Evolutionary conservation across 2,329 filamentous ascomycete species (phyloP), one percentile per base, ranked within the genome.

Genomic region (Aspergillus brasiliensis): DNA sequence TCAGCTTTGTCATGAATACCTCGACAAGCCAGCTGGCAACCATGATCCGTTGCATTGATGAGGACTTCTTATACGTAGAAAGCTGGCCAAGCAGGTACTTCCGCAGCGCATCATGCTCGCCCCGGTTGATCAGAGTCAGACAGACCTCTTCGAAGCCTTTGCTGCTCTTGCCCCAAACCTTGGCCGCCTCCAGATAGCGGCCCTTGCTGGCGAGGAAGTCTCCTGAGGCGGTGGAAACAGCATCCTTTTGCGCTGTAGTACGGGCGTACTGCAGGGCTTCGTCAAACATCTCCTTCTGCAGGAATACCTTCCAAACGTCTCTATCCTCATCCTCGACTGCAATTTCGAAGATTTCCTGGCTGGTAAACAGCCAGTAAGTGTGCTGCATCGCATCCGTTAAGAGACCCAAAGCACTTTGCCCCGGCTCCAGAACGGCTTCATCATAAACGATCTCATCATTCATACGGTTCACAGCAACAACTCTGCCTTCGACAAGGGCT

Each of bases 61-160:
- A 88, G 1, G 88, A 85, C 75, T 93, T 96, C 75, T 92, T 96
- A 71, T 92, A 88, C 0, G 86, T 89, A 7, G 85, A 84, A 31
- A 99, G 81, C 77, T 96, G 97, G 0, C 92, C 91, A 21, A 94
- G 76, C 4, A 99, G 83, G 70, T 99, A 99, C 70, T 91, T 94
- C 51, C 94, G 87, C 65, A 99, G 78, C 1, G 95, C 94, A 79
- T 98, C 94, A 58, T 92, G 89, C 75, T 98, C 92, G 40, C 88
- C 88, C 64, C 91, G 89, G 76, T 98, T 93, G 65, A 99, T 93
- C 70, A 99, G 91, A 1, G 87, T 88, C 37, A 99, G 82, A 21
- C 93, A 93, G 48, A 99, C 94, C 72, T 99, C 92, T 73, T 99
- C 95, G 67, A 99, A 99, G 0, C 92, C 88, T 79, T 98, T 98